These are phyloP conservation scores for Talaromyces borbonicus DNA, from an alignment of 495 filamentous ascomycete genomes.

Conservation along the genomic window DNA sequence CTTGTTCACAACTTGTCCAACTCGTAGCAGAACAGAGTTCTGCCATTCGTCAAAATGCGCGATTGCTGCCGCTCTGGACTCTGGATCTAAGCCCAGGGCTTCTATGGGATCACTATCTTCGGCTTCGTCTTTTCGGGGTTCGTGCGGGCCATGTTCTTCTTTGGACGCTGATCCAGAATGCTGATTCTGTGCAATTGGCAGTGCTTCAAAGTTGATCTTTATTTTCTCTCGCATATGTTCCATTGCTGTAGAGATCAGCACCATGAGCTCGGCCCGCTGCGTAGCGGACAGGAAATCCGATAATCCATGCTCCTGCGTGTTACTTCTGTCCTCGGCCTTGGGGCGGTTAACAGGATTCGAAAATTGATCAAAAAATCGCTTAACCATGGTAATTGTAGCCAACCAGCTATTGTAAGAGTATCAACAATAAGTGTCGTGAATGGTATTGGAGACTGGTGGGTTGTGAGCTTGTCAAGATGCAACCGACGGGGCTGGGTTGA, in stretches of 20 bases:
- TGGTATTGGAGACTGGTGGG: not conserved
- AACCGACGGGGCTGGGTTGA: not conserved
- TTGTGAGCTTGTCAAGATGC: not conserved
- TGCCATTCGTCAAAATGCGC: slow-evolving; percentile 57
- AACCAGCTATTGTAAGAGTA: not conserved
- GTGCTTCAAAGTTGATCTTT: slow-evolving; percentile 29
- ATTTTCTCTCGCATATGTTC: slow-evolving; percentile 36
- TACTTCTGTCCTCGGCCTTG: not conserved
- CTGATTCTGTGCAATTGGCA: slow-evolving; percentile 4
- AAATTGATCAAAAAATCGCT: not conserved
- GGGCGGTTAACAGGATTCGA: not conserved
- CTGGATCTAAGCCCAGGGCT: not conserved
- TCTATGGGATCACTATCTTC: not conserved
- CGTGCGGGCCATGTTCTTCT: slow-evolving; percentile 1
- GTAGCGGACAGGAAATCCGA: slow-evolving; percentile 40
- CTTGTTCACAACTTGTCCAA: slow-evolving; percentile 57
- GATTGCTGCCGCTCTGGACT: slow-evolving; percentile 30
- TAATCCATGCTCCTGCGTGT: slow-evolving; percentile 35
- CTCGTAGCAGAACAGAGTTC: slow-evolving; percentile 46
- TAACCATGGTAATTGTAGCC: not conserved
- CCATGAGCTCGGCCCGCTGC: slow-evolving; percentile 39
- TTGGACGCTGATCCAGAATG: slow-evolving; percentile 8
- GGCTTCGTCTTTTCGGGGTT: not conserved
- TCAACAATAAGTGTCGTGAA: not conserved
- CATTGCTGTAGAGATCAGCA: slow-evolving; percentile 33